Percentiles rank a stretch among this genome's conserved stretches.
phyloP scores from a whole-genome alignment of 1,284 basidiomycete genomes.

The Melanopsichium pennsylvanicum region DNA sequence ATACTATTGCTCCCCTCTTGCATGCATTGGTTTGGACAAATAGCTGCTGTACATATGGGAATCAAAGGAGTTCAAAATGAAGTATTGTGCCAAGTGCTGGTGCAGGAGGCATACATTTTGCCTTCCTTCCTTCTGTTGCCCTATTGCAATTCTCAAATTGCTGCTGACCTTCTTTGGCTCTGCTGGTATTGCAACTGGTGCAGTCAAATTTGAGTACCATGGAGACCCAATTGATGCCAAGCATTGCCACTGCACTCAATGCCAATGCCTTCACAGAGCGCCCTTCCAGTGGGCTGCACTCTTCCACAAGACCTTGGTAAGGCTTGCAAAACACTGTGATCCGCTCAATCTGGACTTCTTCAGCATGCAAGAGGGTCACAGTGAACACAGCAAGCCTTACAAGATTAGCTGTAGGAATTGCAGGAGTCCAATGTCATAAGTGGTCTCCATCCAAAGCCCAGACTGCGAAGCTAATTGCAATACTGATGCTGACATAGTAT shows the following conservation, averaged over 20 bases:
- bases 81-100: conserved; percentile 37
- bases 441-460: background rate
- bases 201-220: conserved; percentile 50
- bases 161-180: no score
- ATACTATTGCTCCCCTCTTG: no score
- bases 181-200: no score
- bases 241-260: conserved; percentile 57
- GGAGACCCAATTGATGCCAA: conserved; percentile 50
- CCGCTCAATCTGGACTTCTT: conserved; percentile 44
- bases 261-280: conserved; percentile 55
- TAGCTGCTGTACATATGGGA: conserved; percentile 46
- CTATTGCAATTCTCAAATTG: no score
- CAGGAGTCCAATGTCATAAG: conserved; percentile 40
- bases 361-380: conserved; percentile 38
- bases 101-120: conserved; percentile 35
- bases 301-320: conserved; percentile 48
- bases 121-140: background rate
- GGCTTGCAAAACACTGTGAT: conserved; percentile 38
- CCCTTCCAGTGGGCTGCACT: conserved; percentile 54
- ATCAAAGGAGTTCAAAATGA: conserved; percentile 38
- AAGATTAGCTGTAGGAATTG: conserved; percentile 49
- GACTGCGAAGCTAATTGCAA: no score
- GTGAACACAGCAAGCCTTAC: conserved; percentile 41
- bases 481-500: no score
- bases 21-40: background rate